Conservation (phyloP, 192 early-diverging fungal species). For the Paraglomus brasilianum region DNA sequence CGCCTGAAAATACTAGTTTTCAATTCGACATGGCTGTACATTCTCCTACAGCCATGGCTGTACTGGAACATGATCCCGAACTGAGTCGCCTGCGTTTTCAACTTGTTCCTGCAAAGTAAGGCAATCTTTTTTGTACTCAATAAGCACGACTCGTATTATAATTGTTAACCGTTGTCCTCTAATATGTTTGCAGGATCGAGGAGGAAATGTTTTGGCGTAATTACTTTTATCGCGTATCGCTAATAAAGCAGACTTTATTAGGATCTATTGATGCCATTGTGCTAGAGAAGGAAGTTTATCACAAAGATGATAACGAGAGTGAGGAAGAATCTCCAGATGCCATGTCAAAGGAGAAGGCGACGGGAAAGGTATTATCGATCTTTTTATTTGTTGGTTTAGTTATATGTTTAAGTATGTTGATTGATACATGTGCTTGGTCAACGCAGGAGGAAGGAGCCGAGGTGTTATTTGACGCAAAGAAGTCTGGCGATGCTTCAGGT, state of each 20-base stretch:
- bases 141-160: neutral
- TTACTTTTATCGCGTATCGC: constrained; percentile 68
- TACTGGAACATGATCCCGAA: constrained; percentile 53
- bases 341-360: neutral
- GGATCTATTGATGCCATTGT: constrained; percentile 31
- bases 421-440: constrained; percentile 11
- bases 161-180: neutral
- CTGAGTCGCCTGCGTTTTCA: constrained; percentile 65
- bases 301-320: constrained; percentile 18
- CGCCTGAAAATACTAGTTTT: constrained; percentile 61
- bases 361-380: constrained; percentile 13
- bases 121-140: neutral
- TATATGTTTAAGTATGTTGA: neutral
- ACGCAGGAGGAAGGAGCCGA: constrained; percentile 31
- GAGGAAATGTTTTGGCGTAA: constrained; percentile 66
- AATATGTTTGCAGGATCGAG: constrained; percentile 43
- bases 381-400: constrained; percentile 28
- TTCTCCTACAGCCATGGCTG: constrained; percentile 53
- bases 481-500: constrained; percentile 44
- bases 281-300: constrained; percentile 27
- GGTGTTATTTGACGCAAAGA: constrained; percentile 40
- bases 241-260: constrained; percentile 53
- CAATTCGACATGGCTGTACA: constrained; percentile 60
- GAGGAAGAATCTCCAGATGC: neutral
- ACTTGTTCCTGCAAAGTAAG: constrained; percentile 62